phyloP scores from a whole-genome alignment of 2,329 filamentous ascomycete genomes.

The Myriangium duriaei region DNA sequence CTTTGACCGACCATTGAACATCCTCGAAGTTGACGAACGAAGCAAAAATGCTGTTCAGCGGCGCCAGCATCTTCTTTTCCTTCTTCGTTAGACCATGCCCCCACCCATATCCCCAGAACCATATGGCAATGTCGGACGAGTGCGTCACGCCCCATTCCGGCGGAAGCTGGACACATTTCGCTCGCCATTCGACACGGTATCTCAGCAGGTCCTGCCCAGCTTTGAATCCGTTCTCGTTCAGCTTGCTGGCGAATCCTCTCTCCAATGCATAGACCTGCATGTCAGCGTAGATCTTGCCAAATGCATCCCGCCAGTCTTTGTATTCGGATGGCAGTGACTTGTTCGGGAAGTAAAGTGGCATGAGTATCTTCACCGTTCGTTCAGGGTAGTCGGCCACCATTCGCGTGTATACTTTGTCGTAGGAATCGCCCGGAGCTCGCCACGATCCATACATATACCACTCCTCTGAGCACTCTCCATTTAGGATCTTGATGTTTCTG shows the following conservation, averaged over 20 bases:
- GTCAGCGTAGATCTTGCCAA: constrained; percentile 43
- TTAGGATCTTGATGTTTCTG: constrained; percentile 37
- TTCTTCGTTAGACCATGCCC: constrained; percentile 24
- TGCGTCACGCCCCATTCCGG: constrained; percentile 43
- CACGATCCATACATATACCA: constrained; percentile 40
- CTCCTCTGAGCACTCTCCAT: constrained; percentile 44
- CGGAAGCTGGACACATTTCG: constrained; percentile 36
- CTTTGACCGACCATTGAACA: constrained; percentile 27
- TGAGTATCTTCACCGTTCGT: constrained; percentile 30
- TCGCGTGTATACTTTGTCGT: constrained; percentile 31
- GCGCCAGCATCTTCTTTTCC: constrained; percentile 33
- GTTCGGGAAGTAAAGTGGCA: constrained; percentile 17
- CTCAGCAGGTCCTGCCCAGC: constrained; percentile 36
- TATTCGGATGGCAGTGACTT: constrained; percentile 27
- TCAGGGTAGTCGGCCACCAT: constrained; percentile 42
- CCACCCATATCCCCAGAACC: constrained; percentile 42
- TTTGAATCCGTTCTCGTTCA: constrained; percentile 28
- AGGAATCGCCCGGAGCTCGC: constrained; percentile 34
- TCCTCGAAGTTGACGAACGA: constrained; percentile 30
- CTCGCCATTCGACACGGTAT: constrained; percentile 44
- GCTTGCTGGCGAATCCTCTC: constrained; percentile 36
- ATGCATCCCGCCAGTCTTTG: constrained; percentile 38
- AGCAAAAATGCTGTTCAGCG: constrained; percentile 28
- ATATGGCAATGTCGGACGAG: constrained; percentile 40
- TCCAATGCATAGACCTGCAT: constrained; percentile 43